Evolutionary conservation across 2,329 filamentous ascomycete genomes (phyloP).

Genomic region (Pseudocercospora ulei): DNA sequence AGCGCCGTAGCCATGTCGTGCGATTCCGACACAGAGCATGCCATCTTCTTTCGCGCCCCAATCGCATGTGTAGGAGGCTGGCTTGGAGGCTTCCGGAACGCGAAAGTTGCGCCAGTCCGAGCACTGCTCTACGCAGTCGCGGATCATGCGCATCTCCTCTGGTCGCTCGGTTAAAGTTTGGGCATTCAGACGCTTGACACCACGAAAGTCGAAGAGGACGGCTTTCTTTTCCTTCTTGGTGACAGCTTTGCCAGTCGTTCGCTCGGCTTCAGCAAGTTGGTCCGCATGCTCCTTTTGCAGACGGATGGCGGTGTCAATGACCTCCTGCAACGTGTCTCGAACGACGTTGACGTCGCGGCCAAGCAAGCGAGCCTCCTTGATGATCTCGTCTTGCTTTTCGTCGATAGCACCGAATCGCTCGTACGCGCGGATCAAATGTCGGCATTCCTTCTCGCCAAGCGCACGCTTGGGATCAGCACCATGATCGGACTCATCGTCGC

Average conservation of each 20-base stretch:
- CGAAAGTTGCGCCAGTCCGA: constrained; percentile 71
- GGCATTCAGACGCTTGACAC: constrained; percentile 89
- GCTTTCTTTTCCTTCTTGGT: constrained; percentile 98
- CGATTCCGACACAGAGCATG: constrained; percentile 91
- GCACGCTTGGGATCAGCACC: constrained; percentile 74
- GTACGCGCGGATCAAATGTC: constrained; percentile 81
- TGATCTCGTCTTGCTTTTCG: constrained; percentile 75
- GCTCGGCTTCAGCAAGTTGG: constrained; percentile 55
- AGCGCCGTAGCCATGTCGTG: constrained; percentile 86
- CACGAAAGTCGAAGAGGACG: constrained; percentile 85
- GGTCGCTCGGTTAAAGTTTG: constrained; percentile 90
- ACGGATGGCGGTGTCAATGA: constrained; percentile 60
- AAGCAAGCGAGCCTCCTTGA: constrained; percentile 72
- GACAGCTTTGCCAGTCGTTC: constrained; percentile 62
- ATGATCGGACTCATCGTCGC: constrained; percentile 43
- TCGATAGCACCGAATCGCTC: constrained; percentile 85
- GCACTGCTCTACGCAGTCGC: constrained; percentile 55
- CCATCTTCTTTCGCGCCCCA: constrained; percentile 93
- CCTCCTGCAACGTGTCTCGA: constrained; percentile 62
- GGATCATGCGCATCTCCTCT: constrained; percentile 74
- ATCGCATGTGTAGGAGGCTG: constrained; percentile 77
- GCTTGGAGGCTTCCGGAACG: constrained; percentile 82
- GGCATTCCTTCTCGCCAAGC: constrained; percentile 82
- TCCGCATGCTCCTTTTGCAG: constrained; percentile 65
- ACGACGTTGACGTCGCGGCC: constrained; percentile 77